Evolutionary conservation across 2,329 filamentous ascomycete species (phyloP).

Genomic region (Bertia moriformis): DNA sequence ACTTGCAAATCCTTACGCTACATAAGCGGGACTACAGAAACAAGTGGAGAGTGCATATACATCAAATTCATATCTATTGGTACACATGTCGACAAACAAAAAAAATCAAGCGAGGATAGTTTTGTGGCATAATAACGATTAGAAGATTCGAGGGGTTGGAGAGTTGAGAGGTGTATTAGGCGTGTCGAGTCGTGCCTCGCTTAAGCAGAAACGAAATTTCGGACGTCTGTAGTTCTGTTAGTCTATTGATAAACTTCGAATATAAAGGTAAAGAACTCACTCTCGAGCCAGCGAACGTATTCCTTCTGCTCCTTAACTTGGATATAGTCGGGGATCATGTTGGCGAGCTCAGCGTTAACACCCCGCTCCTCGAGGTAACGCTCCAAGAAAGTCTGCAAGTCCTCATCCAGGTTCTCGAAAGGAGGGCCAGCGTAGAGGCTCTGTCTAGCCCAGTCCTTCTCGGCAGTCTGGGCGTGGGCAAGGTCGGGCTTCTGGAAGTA

Average conservation of each 20-base stretch:
- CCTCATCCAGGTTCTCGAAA: slow-evolving; percentile 88
- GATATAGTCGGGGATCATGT: slow-evolving; percentile 91
- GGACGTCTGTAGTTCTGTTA: neutral
- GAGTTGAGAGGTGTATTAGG: too few relatives aligned
- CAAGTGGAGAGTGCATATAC: too few relatives aligned
- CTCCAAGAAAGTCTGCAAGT: slow-evolving; percentile 83
- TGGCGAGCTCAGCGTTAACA: slow-evolving; percentile 69
- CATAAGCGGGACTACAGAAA: too few relatives aligned
- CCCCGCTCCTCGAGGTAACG: slow-evolving; percentile 89
- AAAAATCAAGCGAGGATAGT: too few relatives aligned
- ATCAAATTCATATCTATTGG: too few relatives aligned
- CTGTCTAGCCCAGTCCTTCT: slow-evolving; percentile 62
- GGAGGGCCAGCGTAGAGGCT: slow-evolving; percentile 79
- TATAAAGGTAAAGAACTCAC: neutral
- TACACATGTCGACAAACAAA: too few relatives aligned
- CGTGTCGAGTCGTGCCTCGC: too few relatives aligned
- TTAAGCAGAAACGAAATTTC: neutral
- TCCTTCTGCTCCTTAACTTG: slow-evolving; percentile 98
- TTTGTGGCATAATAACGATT: too few relatives aligned
- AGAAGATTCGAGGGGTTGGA: too few relatives aligned
- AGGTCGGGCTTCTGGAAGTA: slow-evolving; percentile 69
- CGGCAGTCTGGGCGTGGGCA: slow-evolving; percentile 61
- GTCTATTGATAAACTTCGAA: neutral
- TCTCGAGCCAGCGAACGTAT: slow-evolving; percentile 80
- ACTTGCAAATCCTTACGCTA: too few relatives aligned